A percentile compares a stretch with the other conserved stretches of the same genome.
Evolutionary conservation across 2,329 filamentous ascomycete genomes (phyloP).

Genomic region (Colletotrichum australisinense): DNA sequence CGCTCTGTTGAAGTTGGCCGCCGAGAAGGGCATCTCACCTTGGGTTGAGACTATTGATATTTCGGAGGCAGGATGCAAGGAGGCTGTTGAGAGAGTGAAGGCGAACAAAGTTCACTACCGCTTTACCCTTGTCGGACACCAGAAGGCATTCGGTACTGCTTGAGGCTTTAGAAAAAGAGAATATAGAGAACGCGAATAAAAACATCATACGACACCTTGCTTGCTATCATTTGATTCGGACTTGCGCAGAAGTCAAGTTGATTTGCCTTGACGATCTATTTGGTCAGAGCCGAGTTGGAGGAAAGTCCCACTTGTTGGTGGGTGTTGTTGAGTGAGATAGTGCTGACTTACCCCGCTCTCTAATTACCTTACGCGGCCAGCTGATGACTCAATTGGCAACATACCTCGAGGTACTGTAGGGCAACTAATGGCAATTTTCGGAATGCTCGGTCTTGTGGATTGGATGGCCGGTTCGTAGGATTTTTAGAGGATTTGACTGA

Average conservation of each 20-base stretch:
- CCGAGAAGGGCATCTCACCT: conserved; percentile 64
- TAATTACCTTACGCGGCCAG: neutral
- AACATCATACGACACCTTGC: too few species aligned
- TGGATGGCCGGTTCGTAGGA: neutral
- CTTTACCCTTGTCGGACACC: conserved; percentile 75
- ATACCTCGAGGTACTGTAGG: neutral
- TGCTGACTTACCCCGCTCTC: neutral
- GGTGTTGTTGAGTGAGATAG: neutral
- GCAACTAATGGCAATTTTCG: neutral
- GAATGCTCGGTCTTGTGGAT: neutral
- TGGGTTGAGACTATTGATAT: conserved; percentile 74
- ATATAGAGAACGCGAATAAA: too few species aligned
- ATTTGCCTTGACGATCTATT: too few species aligned
- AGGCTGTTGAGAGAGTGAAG: conserved; percentile 77
- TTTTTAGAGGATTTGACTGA: neutral
- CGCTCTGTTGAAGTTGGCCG: conserved; percentile 67
- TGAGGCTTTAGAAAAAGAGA: neutral
- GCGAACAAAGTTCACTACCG: conserved; percentile 79
- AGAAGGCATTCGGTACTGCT: conserved; percentile 66
- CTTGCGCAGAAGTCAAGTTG: too few species aligned
- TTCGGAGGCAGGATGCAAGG: conserved; percentile 73
- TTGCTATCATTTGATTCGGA: too few species aligned
- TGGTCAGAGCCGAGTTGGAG: neutral
- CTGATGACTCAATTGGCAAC: neutral
- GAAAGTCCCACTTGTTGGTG: neutral